Evolutionary conservation across 1,284 basidiomycete species (phyloP).

Genomic region (Cerrena zonata): DNA sequence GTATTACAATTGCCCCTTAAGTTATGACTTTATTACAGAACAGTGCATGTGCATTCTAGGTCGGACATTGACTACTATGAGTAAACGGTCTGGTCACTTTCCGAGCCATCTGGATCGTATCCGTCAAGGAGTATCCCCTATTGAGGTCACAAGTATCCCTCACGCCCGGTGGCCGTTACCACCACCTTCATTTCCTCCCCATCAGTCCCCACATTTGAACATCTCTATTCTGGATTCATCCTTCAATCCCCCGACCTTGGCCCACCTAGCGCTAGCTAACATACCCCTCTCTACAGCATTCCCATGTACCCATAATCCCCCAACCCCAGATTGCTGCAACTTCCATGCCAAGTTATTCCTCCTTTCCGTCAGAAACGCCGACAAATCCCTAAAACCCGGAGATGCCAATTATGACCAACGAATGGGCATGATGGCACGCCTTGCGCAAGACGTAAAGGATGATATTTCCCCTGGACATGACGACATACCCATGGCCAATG

Average conservation of each 20-base stretch:
- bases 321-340: slow-evolving; percentile 13
- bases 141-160: slow-evolving; percentile 33
- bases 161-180: slow-evolving; percentile 6
- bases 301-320: neutral
- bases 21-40: no score
- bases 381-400: slow-evolving; percentile 69
- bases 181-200: slow-evolving; percentile 18
- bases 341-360: slow-evolving; percentile 80
- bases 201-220: slow-evolving; percentile 44
- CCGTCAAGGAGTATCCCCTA: slow-evolving; percentile 27
- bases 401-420: slow-evolving; percentile 76
- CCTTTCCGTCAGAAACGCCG: slow-evolving; percentile 83
- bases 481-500: neutral
- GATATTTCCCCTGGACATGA: neutral
- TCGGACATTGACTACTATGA: no score
- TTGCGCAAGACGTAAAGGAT: slow-evolving; percentile 46
- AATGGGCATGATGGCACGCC: slow-evolving; percentile 75
- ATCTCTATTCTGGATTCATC: slow-evolving; percentile 83
- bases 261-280: slow-evolving; percentile 77
- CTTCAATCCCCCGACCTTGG: slow-evolving; percentile 89
- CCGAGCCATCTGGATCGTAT: slow-evolving; percentile 16
- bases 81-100: slow-evolving; percentile 9
- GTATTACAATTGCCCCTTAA: no score
- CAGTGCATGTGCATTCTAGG: no score
- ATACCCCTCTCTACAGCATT: slow-evolving; percentile 30